Evolutionary conservation across 208 protist genomes (phyloP).

Genomic region (Crithidia expoeki): DNA sequence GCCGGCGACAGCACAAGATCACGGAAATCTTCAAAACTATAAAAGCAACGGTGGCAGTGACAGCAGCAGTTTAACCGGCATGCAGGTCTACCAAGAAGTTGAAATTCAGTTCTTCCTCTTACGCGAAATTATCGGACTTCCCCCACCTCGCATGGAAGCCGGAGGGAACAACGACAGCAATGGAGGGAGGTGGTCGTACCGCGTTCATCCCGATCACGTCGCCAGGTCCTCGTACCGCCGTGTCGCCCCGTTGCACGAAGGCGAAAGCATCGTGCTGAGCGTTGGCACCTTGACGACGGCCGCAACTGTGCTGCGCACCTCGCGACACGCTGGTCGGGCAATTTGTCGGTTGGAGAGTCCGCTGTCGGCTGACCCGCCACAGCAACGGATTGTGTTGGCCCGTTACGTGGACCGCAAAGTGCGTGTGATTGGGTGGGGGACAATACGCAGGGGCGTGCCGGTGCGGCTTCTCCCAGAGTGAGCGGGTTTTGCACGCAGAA

Average conservation of each 20-base stretch:
- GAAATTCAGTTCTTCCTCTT: constrained; percentile 98
- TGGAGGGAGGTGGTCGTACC: constrained; percentile 14
- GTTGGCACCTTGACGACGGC: constrained; percentile 99
- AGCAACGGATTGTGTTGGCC: constrained; percentile 97
- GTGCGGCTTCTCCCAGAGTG: constrained; percentile 38
- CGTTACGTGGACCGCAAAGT: constrained; percentile 97
- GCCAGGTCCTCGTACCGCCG: constrained; percentile 27
- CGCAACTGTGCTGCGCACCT: constrained; percentile 93
- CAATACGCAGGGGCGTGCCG: constrained; percentile 67
- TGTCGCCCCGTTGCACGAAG: constrained; percentile 93
- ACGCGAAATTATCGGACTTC: constrained; percentile 92
- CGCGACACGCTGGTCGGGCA: constrained; percentile 93
- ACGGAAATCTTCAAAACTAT: not conserved
- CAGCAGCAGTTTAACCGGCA: constrained; percentile 6
- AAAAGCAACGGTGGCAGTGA: not conserved
- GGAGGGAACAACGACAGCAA: not conserved
- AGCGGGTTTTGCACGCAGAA: not conserved
- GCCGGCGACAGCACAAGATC: not conserved
- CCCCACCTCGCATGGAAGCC: not conserved
- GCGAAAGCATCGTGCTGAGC: constrained; percentile 99
- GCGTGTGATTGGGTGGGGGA: constrained; percentile 97
- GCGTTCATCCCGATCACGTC: constrained; percentile 14
- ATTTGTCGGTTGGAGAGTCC: constrained; percentile 96
- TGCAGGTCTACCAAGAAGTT: constrained; percentile 96
- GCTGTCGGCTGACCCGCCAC: constrained; percentile 93